Base-by-base conservation (phyloP, 768 basidiomycete genomes). In the Crucibulum laeve region DNA sequence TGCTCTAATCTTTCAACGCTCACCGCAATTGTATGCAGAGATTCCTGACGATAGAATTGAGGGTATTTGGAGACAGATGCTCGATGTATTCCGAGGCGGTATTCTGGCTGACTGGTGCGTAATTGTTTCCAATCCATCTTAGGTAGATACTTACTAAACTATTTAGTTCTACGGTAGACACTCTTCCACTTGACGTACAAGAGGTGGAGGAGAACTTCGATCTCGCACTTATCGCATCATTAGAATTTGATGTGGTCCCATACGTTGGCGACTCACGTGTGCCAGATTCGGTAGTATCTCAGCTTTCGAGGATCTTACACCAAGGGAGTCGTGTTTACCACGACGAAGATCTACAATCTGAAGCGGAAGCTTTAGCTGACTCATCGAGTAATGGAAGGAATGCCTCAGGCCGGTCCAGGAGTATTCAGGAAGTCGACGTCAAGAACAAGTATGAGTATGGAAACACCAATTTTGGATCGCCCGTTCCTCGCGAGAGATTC, bases 121-220 rank as follows among this genome's bases (percentile, higher is more conserved):
- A 25, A 5, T 44, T 7, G 43, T 10, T 10, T 19, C 25, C 38
- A 18, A 11, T 5, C 14, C 3, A 14, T 38, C 13, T 11, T 13
- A 38, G 13, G 21, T 19, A 4, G 18, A 38, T 11, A 13, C 2
- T 22, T 14, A 10, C 11, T 11, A 17, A 13, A 10, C 7, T 22
- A 7, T 26, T 26, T 21, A 89, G 87, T 51, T 80, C 84, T 8
- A 54, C 67, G 2, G 73, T 74, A 3, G 78, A 84, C 49, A 53
- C 61, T n/a, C 74, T 84, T 38, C 60, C 77, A 2, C 64, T 86
- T 1, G 78, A 84, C 4, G 70, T 74, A 6, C 87, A 91, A 60
- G 81, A 87, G 48, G 65, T 66, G 0, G 90, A 92, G 53, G 91
- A 95, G 59, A 84, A 83, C 47, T 94, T 93, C 52, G 92, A 94